These are phyloP conservation scores for Venustampulla echinocandica DNA, from an alignment of 495 filamentous ascomycete genomes.

Conservation along the genomic window DNA sequence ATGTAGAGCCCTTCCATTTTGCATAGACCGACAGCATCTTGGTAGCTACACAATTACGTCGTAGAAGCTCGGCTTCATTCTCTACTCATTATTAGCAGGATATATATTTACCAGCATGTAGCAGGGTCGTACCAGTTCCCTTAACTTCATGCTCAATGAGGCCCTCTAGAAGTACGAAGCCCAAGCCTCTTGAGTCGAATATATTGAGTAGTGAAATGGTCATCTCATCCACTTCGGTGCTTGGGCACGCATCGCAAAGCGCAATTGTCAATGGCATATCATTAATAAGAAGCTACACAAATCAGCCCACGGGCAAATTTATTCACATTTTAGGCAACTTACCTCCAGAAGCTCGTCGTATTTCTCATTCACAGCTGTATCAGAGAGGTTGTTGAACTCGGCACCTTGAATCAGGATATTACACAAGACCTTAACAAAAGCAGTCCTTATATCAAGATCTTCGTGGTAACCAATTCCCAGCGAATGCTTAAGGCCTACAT, in stretches of 20 bases:
- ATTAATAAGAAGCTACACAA: slow-evolving; percentile 42
- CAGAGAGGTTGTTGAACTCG: slow-evolving; percentile 56
- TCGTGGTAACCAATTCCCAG: slow-evolving; percentile 59
- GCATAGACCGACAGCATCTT: slow-evolving; percentile 62
- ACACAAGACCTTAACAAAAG: slow-evolving; percentile 57
- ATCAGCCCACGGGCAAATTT: not conserved
- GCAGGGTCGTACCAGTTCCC: slow-evolving; percentile 39
- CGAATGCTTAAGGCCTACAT: slow-evolving; percentile 57
- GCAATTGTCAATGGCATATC: slow-evolving; percentile 52
- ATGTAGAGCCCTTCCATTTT: slow-evolving; percentile 56
- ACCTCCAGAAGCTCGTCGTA: slow-evolving; percentile 54
- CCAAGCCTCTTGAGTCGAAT: slow-evolving; percentile 53
- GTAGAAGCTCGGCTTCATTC: slow-evolving; percentile 53
- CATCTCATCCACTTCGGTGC: slow-evolving; percentile 55
- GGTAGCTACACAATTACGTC: slow-evolving; percentile 56
- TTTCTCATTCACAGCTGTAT: slow-evolving; percentile 54
- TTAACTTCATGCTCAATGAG: slow-evolving; percentile 58
- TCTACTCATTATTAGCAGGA: slow-evolving; percentile 27
- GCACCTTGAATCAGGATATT: slow-evolving; percentile 60
- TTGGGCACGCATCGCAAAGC: slow-evolving; percentile 54
- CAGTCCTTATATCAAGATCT: slow-evolving; percentile 55
- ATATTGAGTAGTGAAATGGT: slow-evolving; percentile 56
- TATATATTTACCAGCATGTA: not conserved
- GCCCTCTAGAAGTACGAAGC: slow-evolving; percentile 50
- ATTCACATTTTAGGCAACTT: slow-evolving; percentile 7